These are phyloP conservation scores for Hypoxylon lienhwacheense DNA, from an alignment of 495 filamentous ascomycete genomes.

Conservation along the genomic window DNA sequence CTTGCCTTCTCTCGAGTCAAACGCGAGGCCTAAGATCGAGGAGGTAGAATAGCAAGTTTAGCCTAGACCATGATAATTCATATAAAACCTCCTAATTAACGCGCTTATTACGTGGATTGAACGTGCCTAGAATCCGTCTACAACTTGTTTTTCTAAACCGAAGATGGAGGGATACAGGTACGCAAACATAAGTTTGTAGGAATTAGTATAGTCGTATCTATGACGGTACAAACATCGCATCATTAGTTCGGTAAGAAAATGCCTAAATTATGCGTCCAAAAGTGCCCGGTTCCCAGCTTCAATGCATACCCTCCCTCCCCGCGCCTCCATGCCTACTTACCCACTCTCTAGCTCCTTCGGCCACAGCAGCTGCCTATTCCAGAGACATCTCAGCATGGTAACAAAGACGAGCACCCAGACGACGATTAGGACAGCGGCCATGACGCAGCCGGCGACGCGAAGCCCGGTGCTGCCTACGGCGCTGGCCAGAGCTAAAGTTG, in stretches of 20 bases:
- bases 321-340: slow-evolving; percentile 65
- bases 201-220: too few relatives aligned
- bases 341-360: slow-evolving; percentile 60
- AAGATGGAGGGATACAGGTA: too few relatives aligned
- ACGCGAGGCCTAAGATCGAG: slow-evolving; percentile 46
- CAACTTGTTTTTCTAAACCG: too few relatives aligned
- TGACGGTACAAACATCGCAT: too few relatives aligned
- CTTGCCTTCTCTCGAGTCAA: slow-evolving; percentile 21
- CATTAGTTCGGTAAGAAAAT: too few relatives aligned
- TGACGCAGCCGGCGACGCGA: slow-evolving; percentile 66
- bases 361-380: slow-evolving; percentile 67
- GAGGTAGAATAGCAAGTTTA: slow-evolving; percentile 49
- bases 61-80: too few relatives aligned
- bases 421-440: slow-evolving; percentile 62
- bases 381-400: slow-evolving; percentile 71
- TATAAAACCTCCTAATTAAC: too few relatives aligned
- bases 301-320: slow-evolving; percentile 33
- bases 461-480: slow-evolving; percentile 65
- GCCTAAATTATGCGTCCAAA: background rate
- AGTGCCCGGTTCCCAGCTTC: background rate
- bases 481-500: slow-evolving; percentile 70
- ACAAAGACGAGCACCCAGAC: slow-evolving; percentile 70
- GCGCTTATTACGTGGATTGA: too few relatives aligned
- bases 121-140: too few relatives aligned
- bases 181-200: too few relatives aligned